phyloP scores from a whole-genome alignment of 305 asterid species.

The Rubia peregrina region DNA sequence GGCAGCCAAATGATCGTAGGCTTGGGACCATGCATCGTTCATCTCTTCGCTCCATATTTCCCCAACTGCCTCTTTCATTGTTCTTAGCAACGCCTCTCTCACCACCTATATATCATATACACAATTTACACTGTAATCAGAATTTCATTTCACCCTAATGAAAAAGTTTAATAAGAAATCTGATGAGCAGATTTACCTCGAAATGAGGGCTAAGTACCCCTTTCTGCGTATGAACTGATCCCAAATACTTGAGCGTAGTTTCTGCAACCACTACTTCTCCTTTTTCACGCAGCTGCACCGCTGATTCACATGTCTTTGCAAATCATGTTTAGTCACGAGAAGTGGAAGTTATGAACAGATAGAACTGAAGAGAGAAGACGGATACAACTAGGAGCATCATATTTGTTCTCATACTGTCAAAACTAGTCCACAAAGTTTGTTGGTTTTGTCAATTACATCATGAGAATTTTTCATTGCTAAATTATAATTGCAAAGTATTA shows the following conservation, averaged over 20 bases:
- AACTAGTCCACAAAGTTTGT: no score
- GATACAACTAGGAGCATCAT: no score
- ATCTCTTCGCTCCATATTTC: slow-evolving; percentile 47
- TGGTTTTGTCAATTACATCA: no score
- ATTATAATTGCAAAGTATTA: no score
- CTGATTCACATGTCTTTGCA: slow-evolving; percentile 45
- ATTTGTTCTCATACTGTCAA: no score
- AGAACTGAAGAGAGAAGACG: no score
- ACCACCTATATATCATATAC: slow-evolving; percentile 29
- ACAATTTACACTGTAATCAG: background rate
- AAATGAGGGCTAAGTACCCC: slow-evolving; percentile 57
- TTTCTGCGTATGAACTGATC: slow-evolving; percentile 48
- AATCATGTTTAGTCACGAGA: background rate
- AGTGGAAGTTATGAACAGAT: no score
- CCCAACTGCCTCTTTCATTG: slow-evolving; percentile 48
- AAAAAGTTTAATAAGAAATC: no score
- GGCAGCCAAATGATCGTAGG: slow-evolving; percentile 53
- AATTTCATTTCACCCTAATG: no score
- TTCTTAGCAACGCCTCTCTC: slow-evolving; percentile 49
- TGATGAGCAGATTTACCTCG: slow-evolving; percentile 26
- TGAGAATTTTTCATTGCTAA: no score
- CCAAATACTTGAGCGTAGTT: slow-evolving; percentile 56
- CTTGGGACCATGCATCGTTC: slow-evolving; percentile 19
- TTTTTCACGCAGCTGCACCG: slow-evolving; percentile 47
- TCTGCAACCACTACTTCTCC: slow-evolving; percentile 48